Evolutionary conservation across 257 asterid genomes (phyloP).

Genomic region (Solanum medicagineum): DNA sequence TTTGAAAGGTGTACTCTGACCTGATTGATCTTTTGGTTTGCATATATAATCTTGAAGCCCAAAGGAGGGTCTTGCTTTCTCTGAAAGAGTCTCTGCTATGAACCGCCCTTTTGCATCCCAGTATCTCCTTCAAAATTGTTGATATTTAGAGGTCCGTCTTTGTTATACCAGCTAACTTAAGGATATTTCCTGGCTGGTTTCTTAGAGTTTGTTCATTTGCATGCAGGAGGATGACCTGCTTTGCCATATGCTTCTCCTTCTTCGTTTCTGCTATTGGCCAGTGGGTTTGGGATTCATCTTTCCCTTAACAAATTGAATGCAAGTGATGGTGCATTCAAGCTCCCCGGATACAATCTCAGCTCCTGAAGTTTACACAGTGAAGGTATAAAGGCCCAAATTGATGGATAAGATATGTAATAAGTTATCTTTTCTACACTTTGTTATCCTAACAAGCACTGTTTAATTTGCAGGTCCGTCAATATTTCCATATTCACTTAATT

Average conservation of each 20-base stretch:
- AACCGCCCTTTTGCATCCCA: slow-evolving; percentile 59
- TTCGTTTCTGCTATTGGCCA: slow-evolving; percentile 50
- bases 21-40: slow-evolving; percentile 10
- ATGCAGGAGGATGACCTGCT: slow-evolving; percentile 70
- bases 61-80: slow-evolving; percentile 57
- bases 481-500: slow-evolving; percentile 63
- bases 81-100: slow-evolving; percentile 60
- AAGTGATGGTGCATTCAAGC: slow-evolving; percentile 43
- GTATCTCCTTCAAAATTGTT: slow-evolving; percentile 51
- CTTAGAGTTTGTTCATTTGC: slow-evolving; percentile 12
- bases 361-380: slow-evolving; percentile 42
- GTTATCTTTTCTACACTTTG: slow-evolving; percentile 11
- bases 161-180: slow-evolving; percentile 5
- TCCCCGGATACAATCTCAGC: slow-evolving; percentile 69
- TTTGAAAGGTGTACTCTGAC: slow-evolving; percentile 6
- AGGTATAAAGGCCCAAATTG: slow-evolving; percentile 34
- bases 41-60: slow-evolving; percentile 35
- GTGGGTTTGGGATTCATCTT: slow-evolving; percentile 51
- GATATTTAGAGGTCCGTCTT: slow-evolving; percentile 61
- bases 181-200: not conserved
- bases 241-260: slow-evolving; percentile 44
- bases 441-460: slow-evolving; percentile 25
- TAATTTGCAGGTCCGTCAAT: slow-evolving; percentile 70
- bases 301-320: slow-evolving; percentile 32
- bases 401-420: not conserved